Percentiles rank a stretch among this genome's conserved stretches.
These are phyloP conservation scores for Stachybotrys chlorohalonatus DNA, from an alignment of 2,329 filamentous ascomycete species.

Conservation along the genomic window DNA sequence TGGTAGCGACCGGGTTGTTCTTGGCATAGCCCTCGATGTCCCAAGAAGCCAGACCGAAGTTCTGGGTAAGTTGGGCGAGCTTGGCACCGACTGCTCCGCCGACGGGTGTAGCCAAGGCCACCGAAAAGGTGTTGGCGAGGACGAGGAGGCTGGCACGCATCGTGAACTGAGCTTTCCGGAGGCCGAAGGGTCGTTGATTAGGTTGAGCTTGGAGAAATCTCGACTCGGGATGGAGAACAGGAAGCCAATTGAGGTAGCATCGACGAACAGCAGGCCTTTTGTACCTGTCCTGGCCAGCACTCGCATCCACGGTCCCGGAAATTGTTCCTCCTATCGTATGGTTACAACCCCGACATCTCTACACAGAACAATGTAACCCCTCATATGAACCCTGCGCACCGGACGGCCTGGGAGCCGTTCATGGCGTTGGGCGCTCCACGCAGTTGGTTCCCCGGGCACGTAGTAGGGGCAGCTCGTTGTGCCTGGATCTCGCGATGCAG, in stretches of 20 bases:
- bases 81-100: neutral
- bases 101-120: neutral
- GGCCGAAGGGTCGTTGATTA: neutral
- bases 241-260: neutral
- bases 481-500: neutral
- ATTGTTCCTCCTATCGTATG: neutral
- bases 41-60: constrained; percentile 10
- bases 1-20: constrained; percentile 25
- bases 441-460: neutral
- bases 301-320: neutral
- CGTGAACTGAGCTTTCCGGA: neutral
- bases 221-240: neutral
- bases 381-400: neutral
- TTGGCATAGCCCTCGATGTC: constrained; percentile 17
- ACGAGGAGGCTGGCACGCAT: neutral
- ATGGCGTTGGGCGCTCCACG: neutral
- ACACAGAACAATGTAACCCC: neutral
- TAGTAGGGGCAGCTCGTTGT: neutral
- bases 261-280: neutral
- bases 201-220: neutral
- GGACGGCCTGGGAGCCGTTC: neutral
- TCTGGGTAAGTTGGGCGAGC: neutral
- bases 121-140: neutral
- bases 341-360: neutral
- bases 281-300: neutral